Percentiles rank a stretch among this genome's conserved stretches.
phyloP scores from a whole-genome alignment of 2,329 filamentous ascomycete genomes.

The Xylaria sp. region DNA sequence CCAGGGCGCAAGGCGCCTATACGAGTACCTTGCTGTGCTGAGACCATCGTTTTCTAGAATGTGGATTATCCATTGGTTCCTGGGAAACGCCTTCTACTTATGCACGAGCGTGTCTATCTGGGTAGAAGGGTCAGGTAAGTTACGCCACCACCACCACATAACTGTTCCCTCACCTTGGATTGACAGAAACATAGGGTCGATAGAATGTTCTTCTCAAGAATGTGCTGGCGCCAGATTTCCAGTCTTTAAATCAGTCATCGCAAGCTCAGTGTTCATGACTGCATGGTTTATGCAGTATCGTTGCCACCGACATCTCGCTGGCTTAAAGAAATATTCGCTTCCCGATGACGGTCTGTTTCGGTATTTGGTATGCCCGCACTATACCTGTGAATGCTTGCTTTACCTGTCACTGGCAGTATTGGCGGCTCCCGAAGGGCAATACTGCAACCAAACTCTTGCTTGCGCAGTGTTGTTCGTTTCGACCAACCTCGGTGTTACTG shows the following conservation, averaged over 20 bases:
- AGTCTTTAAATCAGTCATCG: conserved; percentile 63
- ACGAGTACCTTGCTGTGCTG: conserved; percentile 75
- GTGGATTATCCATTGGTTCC: conserved; percentile 84
- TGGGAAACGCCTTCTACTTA: conserved; percentile 83
- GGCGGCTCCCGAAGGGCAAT: conserved; percentile 73
- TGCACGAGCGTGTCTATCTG: conserved; percentile 80
- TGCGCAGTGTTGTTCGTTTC: conserved; percentile 78
- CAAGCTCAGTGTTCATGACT: conserved; percentile 72
- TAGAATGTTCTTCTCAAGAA: conserved; percentile 44
- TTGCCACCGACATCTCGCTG: conserved; percentile 76
- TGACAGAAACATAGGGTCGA: conserved; percentile 48
- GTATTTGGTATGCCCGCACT: conserved; percentile 85
- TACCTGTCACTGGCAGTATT: conserved; percentile 82
- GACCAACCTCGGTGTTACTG: conserved; percentile 84
- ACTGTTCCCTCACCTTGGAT: conserved; percentile 30
- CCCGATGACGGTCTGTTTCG: conserved; percentile 79
- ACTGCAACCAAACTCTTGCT: conserved; percentile 78
- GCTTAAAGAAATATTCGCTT: conserved; percentile 83
- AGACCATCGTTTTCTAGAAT: conserved; percentile 79
- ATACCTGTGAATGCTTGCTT: conserved; percentile 86
- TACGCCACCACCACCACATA: neutral
- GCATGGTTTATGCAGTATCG: conserved; percentile 80
- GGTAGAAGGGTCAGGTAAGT: conserved; percentile 81
- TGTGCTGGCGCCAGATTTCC: conserved; percentile 47
- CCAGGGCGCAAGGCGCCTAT: conserved; percentile 80